Conservation (phyloP, 257 asterid species). For the Solanum appendiculatum region DNA sequence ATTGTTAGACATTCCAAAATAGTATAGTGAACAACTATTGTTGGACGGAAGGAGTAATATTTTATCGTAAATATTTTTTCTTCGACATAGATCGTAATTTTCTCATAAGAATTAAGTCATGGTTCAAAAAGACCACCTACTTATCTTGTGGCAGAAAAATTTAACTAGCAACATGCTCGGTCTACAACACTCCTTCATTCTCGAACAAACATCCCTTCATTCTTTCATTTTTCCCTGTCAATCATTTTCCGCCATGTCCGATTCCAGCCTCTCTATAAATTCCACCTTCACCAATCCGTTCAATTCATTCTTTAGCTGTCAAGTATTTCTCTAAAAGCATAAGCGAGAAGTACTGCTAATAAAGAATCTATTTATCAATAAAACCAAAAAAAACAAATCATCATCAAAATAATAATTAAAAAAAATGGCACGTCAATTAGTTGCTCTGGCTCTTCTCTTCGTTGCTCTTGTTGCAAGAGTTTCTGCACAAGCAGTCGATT, state of each 20-base stretch:
- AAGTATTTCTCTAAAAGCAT: slow-evolving; percentile 29
- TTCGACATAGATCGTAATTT: not conserved
- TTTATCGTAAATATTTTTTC: too few relatives aligned
- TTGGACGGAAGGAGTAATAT: too few relatives aligned
- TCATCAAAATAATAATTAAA: not conserved
- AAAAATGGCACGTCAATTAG: slow-evolving; percentile 52
- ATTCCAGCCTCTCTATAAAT: slow-evolving; percentile 17
- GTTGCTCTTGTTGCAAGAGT: slow-evolving; percentile 29
- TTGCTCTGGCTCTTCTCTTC: slow-evolving; percentile 34
- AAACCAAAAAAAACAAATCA: not conserved
- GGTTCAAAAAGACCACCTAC: not conserved
- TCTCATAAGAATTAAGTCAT: not conserved
- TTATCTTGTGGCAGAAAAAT: not conserved
- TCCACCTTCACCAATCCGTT: not conserved
- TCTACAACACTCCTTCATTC: not conserved
- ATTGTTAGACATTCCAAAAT: too few relatives aligned
- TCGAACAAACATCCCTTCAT: not conserved
- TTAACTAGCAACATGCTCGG: not conserved
- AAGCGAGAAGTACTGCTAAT: slow-evolving; percentile 3
- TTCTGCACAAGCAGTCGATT: slow-evolving; percentile 8
- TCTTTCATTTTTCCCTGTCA: not conserved
- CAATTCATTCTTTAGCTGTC: slow-evolving; percentile 27
- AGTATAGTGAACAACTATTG: too few relatives aligned
- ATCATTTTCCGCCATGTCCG: not conserved
- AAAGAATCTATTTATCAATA: slow-evolving; percentile 11